Base-by-base conservation (phyloP, 176 grass and related monocot species). In the Aegilops umbellulata region DNA sequence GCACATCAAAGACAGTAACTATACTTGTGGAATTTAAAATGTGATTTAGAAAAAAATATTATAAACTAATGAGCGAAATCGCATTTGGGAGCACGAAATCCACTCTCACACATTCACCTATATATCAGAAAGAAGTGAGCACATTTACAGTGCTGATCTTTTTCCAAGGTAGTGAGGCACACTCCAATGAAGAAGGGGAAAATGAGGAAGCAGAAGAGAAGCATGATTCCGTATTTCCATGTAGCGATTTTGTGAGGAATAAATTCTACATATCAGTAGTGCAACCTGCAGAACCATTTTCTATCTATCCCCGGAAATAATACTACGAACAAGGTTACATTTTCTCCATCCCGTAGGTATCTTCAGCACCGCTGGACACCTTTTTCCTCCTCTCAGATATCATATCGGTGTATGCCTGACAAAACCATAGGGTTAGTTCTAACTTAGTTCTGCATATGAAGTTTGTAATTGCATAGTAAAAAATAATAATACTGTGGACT, bases 401-500 rank as follows among this genome's bases (percentile, higher is more conserved):
- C 96, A 98, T 98, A 60, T 94, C 79, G 2, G 90, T 92, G 88
- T 98, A 98, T 41, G 90, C 96, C 96, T 98, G 84, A 22, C 22
- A 83, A 87, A 87, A 3, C 1, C 60, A 87, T 2, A 87, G 1
- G n/a, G 31, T 72, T 30, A 84, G 66, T 61, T 8, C 9, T 76
- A 68, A 22, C 60, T 65, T 7, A 17, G 10, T 32, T 57, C 13
- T 4, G 8, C 2, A 20, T 1, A 20, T 31, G n/a, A 36, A 23
- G 2, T 57, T 22, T 41, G 11, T 29, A 47, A 12, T 24, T 60
- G 4, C 10, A 2, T 15, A 57, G 17, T 16, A 85, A 9, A 49
- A 60, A 77, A 20, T 24, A 7, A 68, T 60, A 8, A 55, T 16
- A 60, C 0, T 39, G 34, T 6, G 30, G 2, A 24, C 22, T 11